Evolutionary conservation across 2,329 filamentous ascomycete species (phyloP), one percentile per base, ranked within the genome.

Genomic region (Colletotrichum simmondsii): DNA sequence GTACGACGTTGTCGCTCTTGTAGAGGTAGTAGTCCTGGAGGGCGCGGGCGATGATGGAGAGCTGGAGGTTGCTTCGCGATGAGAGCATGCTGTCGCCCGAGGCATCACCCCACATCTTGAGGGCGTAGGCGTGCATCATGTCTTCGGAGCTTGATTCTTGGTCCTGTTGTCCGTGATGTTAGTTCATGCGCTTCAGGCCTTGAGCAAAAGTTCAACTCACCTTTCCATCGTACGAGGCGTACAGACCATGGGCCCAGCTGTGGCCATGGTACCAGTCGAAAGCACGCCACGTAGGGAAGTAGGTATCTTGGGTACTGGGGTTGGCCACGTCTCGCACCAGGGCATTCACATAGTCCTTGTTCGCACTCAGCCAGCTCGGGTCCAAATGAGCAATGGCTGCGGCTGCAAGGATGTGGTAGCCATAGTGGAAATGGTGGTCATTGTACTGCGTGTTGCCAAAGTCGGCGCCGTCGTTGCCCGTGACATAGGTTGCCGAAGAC

Each of bases 211-310:
- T 3, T 5, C 19, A 19, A 3, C 32, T 65, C 59, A 85, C 91
- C 83, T 95, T 95, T 73, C 94, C 94, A 80, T 96, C 93, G 68
- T 85, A 85, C 49, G 89, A 87, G 74, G 93, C 89, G 77, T 91
- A 94, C 5, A 96, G 83, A 1, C 94, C 94, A 68, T 94, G 95
- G 2, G 96, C 96, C 95, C 96, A 98, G 71, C 93, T 95, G 86
- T 98, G 97, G 2, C 96, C 97, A 78, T 97, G 92, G 81, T 92
- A 98, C 94, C 95, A 98, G 83, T 98, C 97, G 79, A 98, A 98
- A 69, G 87, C 90, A 61, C 97, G 90, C 74, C 89, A 95, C 76
- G 94, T 92, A 0, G 96, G 95, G 81, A 97, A 98, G 77, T 91
- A 91, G 32, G 87, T 86, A 79, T 98, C 95, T 22, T 88, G 80